These are phyloP conservation scores for Elongisporangium undulatum DNA, from an alignment of 352 stramenopile genomes.

Conservation along the genomic window DNA sequence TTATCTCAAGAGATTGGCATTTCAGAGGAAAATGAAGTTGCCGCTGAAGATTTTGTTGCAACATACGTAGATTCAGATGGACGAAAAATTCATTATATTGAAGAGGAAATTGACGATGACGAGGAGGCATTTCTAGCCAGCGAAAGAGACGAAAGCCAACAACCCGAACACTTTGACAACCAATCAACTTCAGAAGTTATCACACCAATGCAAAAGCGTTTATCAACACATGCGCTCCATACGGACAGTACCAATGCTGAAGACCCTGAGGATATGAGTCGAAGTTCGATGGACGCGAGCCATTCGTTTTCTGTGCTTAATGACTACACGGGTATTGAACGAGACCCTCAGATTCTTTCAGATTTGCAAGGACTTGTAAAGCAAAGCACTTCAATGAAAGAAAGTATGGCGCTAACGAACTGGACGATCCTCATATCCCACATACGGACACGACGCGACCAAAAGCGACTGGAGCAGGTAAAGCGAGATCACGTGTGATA, in stretches of 20 bases:
- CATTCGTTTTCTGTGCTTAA: constrained; percentile 5
- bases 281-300: constrained; percentile 2
- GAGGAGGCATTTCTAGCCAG: background rate
- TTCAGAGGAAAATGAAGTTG: background rate
- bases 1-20: background rate
- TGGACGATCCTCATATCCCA: constrained; percentile 47
- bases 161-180: background rate
- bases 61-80: constrained; percentile 20
- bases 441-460: constrained; percentile 14
- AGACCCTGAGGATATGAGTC: constrained; percentile 2
- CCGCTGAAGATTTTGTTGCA: background rate
- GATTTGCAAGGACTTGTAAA: constrained; percentile 45
- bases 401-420: constrained; percentile 19
- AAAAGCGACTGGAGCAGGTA: constrained; percentile 43
- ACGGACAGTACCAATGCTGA: background rate
- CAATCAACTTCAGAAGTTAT: background rate
- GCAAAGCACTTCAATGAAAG: constrained; percentile 19
- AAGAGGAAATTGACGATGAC: constrained; percentile 20
- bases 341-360: constrained; percentile 40
- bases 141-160: background rate
- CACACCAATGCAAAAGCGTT: background rate
- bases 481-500: constrained; percentile 1
- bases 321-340: constrained; percentile 11
- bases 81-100: constrained; percentile 19
- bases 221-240: background rate